Percentiles rank a stretch among this genome's conserved stretches.
These are phyloP conservation scores for Cutaneotrichosporon cutaneum DNA, from an alignment of 1,284 basidiomycete genomes.

Conservation along the genomic window DNA sequence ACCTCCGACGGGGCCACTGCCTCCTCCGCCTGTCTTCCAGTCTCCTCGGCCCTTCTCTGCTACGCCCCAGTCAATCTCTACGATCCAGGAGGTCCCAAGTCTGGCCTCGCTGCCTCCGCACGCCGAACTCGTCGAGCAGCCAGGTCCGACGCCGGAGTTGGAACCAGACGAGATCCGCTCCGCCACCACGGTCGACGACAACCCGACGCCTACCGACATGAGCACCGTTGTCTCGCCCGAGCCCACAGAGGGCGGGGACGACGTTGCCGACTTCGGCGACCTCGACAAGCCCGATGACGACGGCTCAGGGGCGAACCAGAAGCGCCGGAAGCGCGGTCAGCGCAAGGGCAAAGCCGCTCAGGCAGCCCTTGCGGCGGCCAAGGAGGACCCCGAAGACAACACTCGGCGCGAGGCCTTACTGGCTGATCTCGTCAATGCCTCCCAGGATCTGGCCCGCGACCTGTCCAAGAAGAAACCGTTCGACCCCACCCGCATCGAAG, in stretches of 20 bases:
- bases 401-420: constrained; percentile 54
- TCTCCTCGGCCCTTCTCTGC: neutral
- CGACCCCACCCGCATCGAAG: constrained; percentile 35
- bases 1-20: neutral
- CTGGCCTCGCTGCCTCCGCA: constrained; percentile 18
- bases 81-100: neutral
- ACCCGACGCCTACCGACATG: constrained; percentile 42
- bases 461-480: constrained; percentile 54
- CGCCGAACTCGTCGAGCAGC: constrained; percentile 18
- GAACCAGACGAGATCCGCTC: constrained; percentile 23
- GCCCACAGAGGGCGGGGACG: constrained; percentile 23
- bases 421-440: constrained; percentile 71
- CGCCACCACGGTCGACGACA: constrained; percentile 42
- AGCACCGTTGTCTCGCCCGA: constrained; percentile 37
- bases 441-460: constrained; percentile 77
- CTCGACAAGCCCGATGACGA: constrained; percentile 30
- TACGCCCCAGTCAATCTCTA: neutral
- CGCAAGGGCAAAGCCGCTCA: constrained; percentile 54
- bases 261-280: constrained; percentile 12
- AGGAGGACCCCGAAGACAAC: constrained; percentile 28
- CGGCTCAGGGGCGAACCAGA: constrained; percentile 41
- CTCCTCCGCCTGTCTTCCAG: neutral
- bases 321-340: constrained; percentile 52
- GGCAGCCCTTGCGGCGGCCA: constrained; percentile 41
- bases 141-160: constrained; percentile 20